Conservation (phyloP, 2,329 filamentous ascomycete genomes). For the Exophiala oligosperma region DNA sequence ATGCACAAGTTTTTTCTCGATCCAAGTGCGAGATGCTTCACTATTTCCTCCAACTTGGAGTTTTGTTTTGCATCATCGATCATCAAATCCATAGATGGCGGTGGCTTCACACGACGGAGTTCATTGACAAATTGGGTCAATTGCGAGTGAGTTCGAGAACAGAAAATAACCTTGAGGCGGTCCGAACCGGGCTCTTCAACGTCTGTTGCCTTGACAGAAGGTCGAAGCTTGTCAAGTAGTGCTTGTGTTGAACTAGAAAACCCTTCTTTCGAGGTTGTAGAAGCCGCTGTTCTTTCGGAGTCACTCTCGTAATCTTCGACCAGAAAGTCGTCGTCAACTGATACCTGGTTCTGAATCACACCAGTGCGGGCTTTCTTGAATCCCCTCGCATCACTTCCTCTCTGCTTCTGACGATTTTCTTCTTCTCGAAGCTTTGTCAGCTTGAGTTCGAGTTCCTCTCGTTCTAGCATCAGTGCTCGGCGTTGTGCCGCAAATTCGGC, state of each 20-base stretch:
- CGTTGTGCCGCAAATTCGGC: constrained; percentile 70
- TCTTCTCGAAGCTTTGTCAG: constrained; percentile 30
- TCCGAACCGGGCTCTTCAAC: constrained; percentile 58
- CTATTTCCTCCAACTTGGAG: constrained; percentile 29
- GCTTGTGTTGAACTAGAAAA: constrained; percentile 74
- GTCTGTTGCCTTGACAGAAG: constrained; percentile 32
- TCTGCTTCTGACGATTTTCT: constrained; percentile 14
- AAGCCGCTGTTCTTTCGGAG: constrained; percentile 42
- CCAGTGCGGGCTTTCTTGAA: constrained; percentile 16
- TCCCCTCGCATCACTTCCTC: constrained; percentile 2
- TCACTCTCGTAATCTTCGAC: constrained; percentile 75
- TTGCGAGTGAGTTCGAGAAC: constrained; percentile 90
- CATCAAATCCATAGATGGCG: constrained; percentile 66
- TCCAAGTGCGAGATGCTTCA: constrained; percentile 81
- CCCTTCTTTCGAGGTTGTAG: constrained; percentile 41
- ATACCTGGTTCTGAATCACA: not conserved
- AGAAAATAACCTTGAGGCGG: constrained; percentile 84
- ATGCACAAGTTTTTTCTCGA: constrained; percentile 89
- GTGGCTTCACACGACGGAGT: constrained; percentile 73
- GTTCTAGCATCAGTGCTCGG: constrained; percentile 64
- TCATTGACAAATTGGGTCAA: constrained; percentile 85
- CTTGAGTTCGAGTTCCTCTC: constrained; percentile 70
- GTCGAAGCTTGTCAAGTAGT: constrained; percentile 68
- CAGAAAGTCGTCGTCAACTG: constrained; percentile 68
- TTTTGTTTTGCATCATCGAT: constrained; percentile 18